Base-by-base conservation (phyloP, 345 rosid genomes). In the Pugionium cornutum region DNA sequence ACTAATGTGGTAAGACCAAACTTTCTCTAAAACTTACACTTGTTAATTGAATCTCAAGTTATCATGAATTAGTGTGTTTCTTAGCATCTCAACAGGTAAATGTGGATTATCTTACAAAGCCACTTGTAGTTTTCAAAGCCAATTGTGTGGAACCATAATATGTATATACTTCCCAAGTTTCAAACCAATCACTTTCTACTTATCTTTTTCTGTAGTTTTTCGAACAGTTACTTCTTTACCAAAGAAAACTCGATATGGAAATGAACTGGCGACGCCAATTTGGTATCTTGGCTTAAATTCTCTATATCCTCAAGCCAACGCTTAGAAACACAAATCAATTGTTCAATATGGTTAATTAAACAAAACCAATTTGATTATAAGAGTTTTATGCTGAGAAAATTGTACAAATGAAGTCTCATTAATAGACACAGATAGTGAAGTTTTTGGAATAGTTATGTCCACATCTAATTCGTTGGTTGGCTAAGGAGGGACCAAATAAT, bases 211-310 rank as follows among this genome's bases (percentile, higher is more conserved):
- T 54, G 7, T 80, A 89, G 98, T 81, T 92, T 88, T 68, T 89
- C 97, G 1, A 88, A 89, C 60, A 91, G 90, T 55, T 88, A 91
- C 80, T 88, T 88, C 75, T 88, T 83, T 77, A 86, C 97, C 5
- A 89, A 92, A 82, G 98, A 96, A 61, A 86, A 89, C 75, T 88
- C 96, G 1, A 79, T 88, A 81, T 85, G 97, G 96, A 89, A 96
- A 53, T 89, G 97, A n/a, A 89, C 86, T 0, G 84, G 97, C 1
- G 98, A 89, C 26, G 76, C 91, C 18, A 18, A 18, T 18, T 18
- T 18, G 18, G 18, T 18, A 18, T 18, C 18, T 18, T 18, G 18
- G 18, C 18, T 18, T 18, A 18, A 18, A 18, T 18, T 18, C 18
- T 18, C 18, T 18, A 18, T 18, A 18, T 18, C 18, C 18, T 18